These are phyloP conservation scores for Spathaspora passalidarum DNA, from an alignment of 805 yeast genomes.

Conservation along the genomic window DNA sequence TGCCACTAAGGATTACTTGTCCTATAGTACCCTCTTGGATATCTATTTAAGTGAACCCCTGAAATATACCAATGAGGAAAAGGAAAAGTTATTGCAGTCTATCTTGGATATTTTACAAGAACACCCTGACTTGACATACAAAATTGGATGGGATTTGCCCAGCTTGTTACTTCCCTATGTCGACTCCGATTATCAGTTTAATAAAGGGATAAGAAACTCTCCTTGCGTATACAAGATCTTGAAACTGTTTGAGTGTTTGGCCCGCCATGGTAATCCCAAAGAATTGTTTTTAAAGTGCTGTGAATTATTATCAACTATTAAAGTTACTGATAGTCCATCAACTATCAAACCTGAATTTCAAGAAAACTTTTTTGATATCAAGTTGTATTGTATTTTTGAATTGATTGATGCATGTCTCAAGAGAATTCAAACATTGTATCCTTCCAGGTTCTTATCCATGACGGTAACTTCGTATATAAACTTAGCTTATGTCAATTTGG, in stretches of 20 bases:
- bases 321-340: slow-evolving; percentile 14
- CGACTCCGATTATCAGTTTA: slow-evolving; percentile 31
- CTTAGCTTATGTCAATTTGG: slow-evolving; percentile 20
- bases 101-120: slow-evolving; percentile 42
- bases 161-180: slow-evolving; percentile 56
- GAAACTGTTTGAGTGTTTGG: slow-evolving; percentile 58
- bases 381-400: slow-evolving; percentile 67
- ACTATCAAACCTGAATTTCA: slow-evolving; percentile 10
- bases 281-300: slow-evolving; percentile 71
- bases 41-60: slow-evolving; percentile 49
- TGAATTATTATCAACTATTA: slow-evolving; percentile 53
- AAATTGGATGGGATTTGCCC: slow-evolving; percentile 94
- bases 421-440: slow-evolving; percentile 65
- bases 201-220: slow-evolving; percentile 28
- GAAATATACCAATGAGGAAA: slow-evolving; percentile 48
- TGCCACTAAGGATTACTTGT: slow-evolving; percentile 57
- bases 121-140: slow-evolving; percentile 51
- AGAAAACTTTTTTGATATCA: slow-evolving; percentile 45
- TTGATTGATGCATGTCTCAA: slow-evolving; percentile 56
- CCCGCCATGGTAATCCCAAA: slow-evolving; percentile 73
- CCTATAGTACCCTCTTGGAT: slow-evolving; percentile 73
- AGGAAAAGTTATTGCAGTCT: slow-evolving; percentile 43
- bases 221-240: slow-evolving; percentile 39
- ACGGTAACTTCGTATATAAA: slow-evolving; percentile 58
- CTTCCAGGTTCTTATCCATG: slow-evolving; percentile 76